Conservation (phyloP, 352 stramenopile species). For the Phytophthora aleatoria region DNA sequence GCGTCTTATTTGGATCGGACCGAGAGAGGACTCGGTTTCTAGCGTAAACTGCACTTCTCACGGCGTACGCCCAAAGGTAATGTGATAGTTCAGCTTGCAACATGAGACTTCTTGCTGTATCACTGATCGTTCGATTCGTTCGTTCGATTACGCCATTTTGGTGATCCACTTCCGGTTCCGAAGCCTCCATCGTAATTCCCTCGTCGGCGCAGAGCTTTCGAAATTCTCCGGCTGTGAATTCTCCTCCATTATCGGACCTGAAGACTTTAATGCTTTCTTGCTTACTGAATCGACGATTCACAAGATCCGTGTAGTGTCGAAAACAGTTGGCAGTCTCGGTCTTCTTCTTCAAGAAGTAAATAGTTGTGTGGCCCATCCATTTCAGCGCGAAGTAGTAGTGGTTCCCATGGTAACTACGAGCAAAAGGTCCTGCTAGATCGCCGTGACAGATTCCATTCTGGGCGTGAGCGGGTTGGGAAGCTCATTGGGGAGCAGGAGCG, state of each 20-base stretch:
- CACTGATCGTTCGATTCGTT: background rate
- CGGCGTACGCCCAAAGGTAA: background rate
- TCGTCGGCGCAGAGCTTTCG: slow-evolving; percentile 1
- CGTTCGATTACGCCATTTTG: background rate
- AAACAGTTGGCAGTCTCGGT: background rate
- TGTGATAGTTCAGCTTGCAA: background rate
- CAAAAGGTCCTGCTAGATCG: slow-evolving; percentile 2
- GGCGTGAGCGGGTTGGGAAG: background rate
- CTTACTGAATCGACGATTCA: slow-evolving; percentile 8
- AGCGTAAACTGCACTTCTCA: background rate
- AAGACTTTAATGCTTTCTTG: slow-evolving; percentile 5
- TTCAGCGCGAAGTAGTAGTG: slow-evolving; percentile 7
- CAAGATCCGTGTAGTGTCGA: background rate
- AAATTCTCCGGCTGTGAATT: slow-evolving; percentile 4
- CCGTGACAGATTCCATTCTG: slow-evolving; percentile 10
- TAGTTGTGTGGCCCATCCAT: slow-evolving; percentile 11
- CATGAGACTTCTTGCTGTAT: background rate
- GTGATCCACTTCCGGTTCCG: slow-evolving; percentile 1
- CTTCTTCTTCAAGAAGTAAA: slow-evolving; percentile 16
- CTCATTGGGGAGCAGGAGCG: background rate
- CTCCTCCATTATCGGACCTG: background rate
- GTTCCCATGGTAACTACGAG: slow-evolving; percentile 14
- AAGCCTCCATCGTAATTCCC: slow-evolving; percentile 8
- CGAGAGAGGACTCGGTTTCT: background rate
- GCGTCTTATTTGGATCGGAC: background rate